Evolutionary conservation across 208 protist genomes (phyloP).

Genomic region (Wallacemonas sp.): DNA sequence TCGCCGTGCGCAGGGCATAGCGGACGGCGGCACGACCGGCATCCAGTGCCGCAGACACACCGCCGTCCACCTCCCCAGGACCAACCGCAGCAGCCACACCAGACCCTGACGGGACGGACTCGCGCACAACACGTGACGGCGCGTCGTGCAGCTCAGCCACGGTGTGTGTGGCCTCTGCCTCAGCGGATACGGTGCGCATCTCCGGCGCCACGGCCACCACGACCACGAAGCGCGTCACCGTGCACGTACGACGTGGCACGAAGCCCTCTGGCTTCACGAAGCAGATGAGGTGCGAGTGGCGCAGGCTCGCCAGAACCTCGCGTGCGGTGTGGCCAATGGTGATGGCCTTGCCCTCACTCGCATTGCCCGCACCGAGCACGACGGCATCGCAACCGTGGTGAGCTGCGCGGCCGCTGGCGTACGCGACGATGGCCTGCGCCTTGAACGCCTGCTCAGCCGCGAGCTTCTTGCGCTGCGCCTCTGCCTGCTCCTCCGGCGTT

Average conservation of each 20-base stretch:
- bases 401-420: constrained; percentile 26
- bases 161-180: background rate
- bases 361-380: constrained; percentile 61
- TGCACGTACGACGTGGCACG: constrained; percentile 34
- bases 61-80: too few species aligned
- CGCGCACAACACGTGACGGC: background rate
- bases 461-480: constrained; percentile 3
- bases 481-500: constrained; percentile 10
- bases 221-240: constrained; percentile 33
- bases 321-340: constrained; percentile 39
- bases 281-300: constrained; percentile 33
- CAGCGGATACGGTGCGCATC: background rate
- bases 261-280: constrained; percentile 72
- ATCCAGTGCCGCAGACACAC: constrained; percentile 11
- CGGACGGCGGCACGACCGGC: constrained; percentile 16
- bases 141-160: background rate
- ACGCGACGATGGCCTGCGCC: constrained; percentile 31
- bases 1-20: constrained; percentile 18
- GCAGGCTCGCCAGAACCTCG: constrained; percentile 27
- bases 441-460: constrained; percentile 17
- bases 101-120: too few species aligned
- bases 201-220: constrained; percentile 22
- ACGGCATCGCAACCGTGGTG: constrained; percentile 47
- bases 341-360: constrained; percentile 51
- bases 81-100: too few species aligned